phyloP scores from a whole-genome alignment of 2,329 filamentous ascomycete species.

The Fusarium floridanum region DNA sequence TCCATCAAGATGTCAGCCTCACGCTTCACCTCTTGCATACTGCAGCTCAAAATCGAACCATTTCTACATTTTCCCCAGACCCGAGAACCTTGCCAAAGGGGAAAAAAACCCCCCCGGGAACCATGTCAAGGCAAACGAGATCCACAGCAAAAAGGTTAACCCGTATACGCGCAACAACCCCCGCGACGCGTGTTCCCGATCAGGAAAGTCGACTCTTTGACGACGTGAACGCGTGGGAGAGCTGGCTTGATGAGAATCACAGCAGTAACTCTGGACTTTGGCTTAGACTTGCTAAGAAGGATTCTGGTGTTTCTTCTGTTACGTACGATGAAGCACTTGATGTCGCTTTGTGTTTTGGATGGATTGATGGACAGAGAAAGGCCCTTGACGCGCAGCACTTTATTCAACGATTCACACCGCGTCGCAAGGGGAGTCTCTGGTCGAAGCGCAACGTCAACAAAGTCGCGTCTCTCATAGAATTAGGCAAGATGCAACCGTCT shows the following conservation, averaged over 20 bases:
- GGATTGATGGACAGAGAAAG: slow-evolving; percentile 71
- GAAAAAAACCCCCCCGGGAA: neutral
- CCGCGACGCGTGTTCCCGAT: neutral
- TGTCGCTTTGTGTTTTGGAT: slow-evolving; percentile 70
- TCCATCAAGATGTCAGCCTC: neutral
- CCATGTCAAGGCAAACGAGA: slow-evolving; percentile 39
- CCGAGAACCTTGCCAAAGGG: neutral
- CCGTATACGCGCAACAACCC: neutral
- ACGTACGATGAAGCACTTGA: slow-evolving; percentile 67
- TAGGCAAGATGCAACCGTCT: slow-evolving; percentile 62
- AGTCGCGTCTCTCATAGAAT: slow-evolving; percentile 57
- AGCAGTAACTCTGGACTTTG: slow-evolving; percentile 55
- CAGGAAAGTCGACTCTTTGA: slow-evolving; percentile 31
- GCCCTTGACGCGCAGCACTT: slow-evolving; percentile 61
- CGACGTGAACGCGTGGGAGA: slow-evolving; percentile 28
- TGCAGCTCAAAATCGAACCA: neutral
- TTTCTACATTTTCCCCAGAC: neutral
- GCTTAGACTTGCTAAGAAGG: slow-evolving; percentile 64
- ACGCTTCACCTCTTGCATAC: fast-evolving
- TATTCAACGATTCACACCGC: slow-evolving; percentile 70
- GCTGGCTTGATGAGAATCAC: slow-evolving; percentile 33
- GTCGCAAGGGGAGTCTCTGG: slow-evolving; percentile 67
- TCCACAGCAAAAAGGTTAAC: slow-evolving; percentile 23
- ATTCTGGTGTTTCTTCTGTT: slow-evolving; percentile 57
- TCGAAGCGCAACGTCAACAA: slow-evolving; percentile 70